Evolutionary conservation across 768 basidiomycete genomes (phyloP).

Genomic region (Kwoniella mangroviensis): DNA sequence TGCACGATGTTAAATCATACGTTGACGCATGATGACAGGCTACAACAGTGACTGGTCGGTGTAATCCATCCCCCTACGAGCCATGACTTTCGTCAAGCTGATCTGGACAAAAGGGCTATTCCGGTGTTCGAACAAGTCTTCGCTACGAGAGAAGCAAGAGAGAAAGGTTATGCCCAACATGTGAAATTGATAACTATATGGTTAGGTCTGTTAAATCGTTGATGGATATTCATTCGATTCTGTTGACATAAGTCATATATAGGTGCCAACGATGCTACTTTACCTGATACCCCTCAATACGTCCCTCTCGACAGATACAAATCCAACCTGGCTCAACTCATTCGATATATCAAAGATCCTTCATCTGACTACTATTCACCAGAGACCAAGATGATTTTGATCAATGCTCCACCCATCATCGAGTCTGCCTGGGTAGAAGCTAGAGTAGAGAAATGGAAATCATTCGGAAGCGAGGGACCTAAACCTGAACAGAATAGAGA

Average conservation of each 20-base stretch:
- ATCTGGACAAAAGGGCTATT: conserved; percentile 62
- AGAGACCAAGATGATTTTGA: conserved; percentile 73
- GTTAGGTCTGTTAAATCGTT: conserved; percentile 65
- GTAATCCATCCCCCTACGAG: neutral
- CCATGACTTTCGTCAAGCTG: neutral
- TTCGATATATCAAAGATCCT: conserved; percentile 68
- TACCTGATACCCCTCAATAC: conserved; percentile 71
- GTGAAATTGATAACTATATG: conserved; percentile 80
- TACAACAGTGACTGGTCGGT: conserved; percentile 78
- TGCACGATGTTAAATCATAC: neutral
- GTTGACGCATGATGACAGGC: neutral
- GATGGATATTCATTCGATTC: neutral
- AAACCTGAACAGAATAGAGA: conserved; percentile 66
- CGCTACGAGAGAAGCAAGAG: conserved; percentile 63
- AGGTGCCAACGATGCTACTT: conserved; percentile 74
- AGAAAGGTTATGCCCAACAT: conserved; percentile 61
- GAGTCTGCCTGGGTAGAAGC: conserved; percentile 45
- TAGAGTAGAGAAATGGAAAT: conserved; percentile 64
- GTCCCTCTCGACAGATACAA: conserved; percentile 72
- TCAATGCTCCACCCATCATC: conserved; percentile 82
- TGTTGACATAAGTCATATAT: neutral
- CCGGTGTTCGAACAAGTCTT: conserved; percentile 77
- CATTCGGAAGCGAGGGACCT: conserved; percentile 63
- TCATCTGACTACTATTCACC: conserved; percentile 71
- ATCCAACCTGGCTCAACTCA: conserved; percentile 68